Base-by-base conservation (phyloP, 2,329 filamentous ascomycete genomes). In the Aspergillus quadricinctus region DNA sequence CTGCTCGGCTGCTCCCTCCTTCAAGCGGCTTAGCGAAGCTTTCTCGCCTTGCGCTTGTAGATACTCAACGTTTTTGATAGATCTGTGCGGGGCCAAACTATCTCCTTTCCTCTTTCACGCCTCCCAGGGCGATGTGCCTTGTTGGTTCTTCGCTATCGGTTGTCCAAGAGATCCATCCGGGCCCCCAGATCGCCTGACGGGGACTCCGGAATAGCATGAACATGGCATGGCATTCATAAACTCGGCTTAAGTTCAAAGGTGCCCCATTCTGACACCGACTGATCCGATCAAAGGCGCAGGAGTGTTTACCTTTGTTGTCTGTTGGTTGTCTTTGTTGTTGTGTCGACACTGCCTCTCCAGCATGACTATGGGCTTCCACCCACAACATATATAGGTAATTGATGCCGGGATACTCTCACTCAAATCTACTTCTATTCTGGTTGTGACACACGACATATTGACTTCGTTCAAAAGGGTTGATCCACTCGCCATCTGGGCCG, bases 401-500 rank as follows among this genome's bases (percentile, higher is more conserved):
- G 4, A 43, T n/a, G 40, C n/a, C 3, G 4, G 40, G 3, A 43
- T 21, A 4, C 41, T 21, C 4, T 45, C 41, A 19, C 17, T 11
- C 8, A 45, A 45, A 10, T 23, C 19, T 45, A 3, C 19, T 21
- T 21, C 14, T 37, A 17, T 45, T 45, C 10, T 3, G 5, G 19
- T 41, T n/a, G n/a, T 19, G 7, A 45, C n/a, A 45, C 6, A 19
- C 19, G 41, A 45, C 41, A 23, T 21, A 23, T 23, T 45, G 6
- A 45, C 41, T 45, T 45, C 0, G 19, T 23, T 23, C 8, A 37
- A 45, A 23, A 41, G 48, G 54, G 50, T 40, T 23, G 57, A 54
- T 57, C 59, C 57, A 57, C 59, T 53, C 40, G 23, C 45, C 31
- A 11, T 46, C n/a, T 48, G 46, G 55, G 28, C 45, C 52, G 48